Conservation (phyloP, 208 protist genomes). For the Acanthamoeba culbertsoni region DNA sequence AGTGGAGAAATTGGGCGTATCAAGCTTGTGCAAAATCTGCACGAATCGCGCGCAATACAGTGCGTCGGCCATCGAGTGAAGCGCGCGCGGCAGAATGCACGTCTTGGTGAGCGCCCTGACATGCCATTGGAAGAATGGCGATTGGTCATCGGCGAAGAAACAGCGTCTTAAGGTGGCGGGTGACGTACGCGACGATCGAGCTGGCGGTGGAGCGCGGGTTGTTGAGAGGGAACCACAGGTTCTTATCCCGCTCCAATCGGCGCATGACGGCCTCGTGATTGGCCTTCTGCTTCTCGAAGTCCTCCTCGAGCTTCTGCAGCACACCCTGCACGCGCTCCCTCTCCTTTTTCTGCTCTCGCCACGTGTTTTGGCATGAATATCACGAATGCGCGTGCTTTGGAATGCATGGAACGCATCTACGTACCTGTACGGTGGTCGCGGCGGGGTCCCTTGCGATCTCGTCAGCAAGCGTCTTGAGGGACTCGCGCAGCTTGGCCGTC, state of each 20-base stretch:
- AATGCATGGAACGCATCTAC: neutral
- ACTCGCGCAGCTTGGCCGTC: neutral
- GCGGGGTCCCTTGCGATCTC: constrained; percentile 25
- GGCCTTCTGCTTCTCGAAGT: constrained; percentile 43
- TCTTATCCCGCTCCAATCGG: neutral
- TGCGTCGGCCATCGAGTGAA: constrained; percentile 72
- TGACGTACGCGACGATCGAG: neutral
- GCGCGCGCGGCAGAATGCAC: constrained; percentile 76
- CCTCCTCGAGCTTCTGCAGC: constrained; percentile 59
- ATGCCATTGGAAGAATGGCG: neutral
- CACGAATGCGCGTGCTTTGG: neutral
- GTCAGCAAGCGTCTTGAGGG: neutral
- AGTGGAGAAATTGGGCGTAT: constrained; percentile 68
- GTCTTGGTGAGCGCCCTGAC: constrained; percentile 68
- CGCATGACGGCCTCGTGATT: constrained; percentile 55
- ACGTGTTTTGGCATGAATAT: neutral
- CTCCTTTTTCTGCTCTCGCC: constrained; percentile 67
- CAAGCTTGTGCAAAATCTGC: constrained; percentile 61
- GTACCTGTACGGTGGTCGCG: neutral
- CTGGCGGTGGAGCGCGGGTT: neutral
- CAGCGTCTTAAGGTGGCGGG: no score
- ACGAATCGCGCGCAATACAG: constrained; percentile 77
- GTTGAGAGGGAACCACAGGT: neutral
- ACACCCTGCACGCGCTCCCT: neutral
- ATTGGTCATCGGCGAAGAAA: no score